A percentile compares a stretch with the other conserved stretches of the same genome.
Evolutionary conservation across 768 basidiomycete species (phyloP).

Genomic region (Tylopilus plumbeoviolaceoides): DNA sequence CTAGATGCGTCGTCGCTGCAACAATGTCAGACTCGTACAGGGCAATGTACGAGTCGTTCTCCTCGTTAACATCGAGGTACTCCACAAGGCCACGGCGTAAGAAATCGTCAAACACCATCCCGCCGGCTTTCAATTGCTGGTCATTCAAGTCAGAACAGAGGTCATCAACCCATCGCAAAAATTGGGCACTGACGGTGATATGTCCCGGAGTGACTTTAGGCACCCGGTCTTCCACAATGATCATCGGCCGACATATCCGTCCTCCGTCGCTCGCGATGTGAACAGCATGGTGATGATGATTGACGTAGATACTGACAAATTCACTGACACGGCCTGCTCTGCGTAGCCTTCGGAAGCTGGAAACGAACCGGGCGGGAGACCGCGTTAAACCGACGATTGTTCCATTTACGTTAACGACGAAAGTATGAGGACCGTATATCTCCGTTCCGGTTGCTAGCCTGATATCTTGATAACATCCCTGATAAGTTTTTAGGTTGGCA

Average conservation of each 20-base stretch:
- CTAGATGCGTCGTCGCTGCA: slow-evolving; percentile 84
- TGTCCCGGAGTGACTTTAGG: slow-evolving; percentile 79
- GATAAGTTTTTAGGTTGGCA: slow-evolving; percentile 11
- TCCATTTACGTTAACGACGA: slow-evolving; percentile 96
- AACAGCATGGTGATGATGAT: slow-evolving; percentile 90
- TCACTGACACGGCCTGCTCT: slow-evolving; percentile 91
- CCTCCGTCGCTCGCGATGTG: slow-evolving; percentile 98
- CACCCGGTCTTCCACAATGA: slow-evolving; percentile 84
- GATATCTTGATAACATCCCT: slow-evolving; percentile 59
- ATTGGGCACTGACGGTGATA: slow-evolving; percentile 49
- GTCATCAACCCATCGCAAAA: background rate
- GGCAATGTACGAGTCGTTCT: slow-evolving; percentile 96
- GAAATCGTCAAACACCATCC: slow-evolving; percentile 90
- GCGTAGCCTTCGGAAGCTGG: slow-evolving; percentile 87
- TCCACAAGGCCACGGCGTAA: slow-evolving; percentile 89
- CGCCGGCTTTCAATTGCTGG: slow-evolving; percentile 76
- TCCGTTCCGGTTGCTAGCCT: slow-evolving; percentile 88
- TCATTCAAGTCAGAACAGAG: slow-evolving; percentile 7
- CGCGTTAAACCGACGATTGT: slow-evolving; percentile 92
- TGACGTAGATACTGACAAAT: slow-evolving; percentile 95
- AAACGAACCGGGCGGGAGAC: slow-evolving; percentile 78
- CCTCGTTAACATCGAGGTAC: slow-evolving; percentile 98
- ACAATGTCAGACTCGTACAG: slow-evolving; percentile 88
- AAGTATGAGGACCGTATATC: slow-evolving; percentile 90
- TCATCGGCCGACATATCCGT: slow-evolving; percentile 94